Evolutionary conservation across 2,329 filamentous ascomycete species (phyloP).

Genomic region (Colletotrichum sp.): DNA sequence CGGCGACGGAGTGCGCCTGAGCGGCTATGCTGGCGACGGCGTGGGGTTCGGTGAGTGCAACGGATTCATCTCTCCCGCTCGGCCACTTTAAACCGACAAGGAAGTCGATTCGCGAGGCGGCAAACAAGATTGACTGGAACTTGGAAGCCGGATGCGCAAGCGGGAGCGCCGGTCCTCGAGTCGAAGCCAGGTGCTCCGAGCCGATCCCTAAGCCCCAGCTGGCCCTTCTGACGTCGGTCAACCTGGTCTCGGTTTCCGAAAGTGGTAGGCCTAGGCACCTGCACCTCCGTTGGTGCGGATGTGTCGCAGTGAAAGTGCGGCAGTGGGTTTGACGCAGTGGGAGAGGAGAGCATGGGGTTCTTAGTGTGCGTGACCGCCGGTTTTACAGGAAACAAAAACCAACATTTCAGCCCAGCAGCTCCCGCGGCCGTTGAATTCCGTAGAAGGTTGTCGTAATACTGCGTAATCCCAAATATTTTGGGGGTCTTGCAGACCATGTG

Average conservation of each 20-base stretch:
- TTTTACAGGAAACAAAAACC: neutral
- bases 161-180: neutral
- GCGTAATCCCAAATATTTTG: neutral
- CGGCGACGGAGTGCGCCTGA: constrained; percentile 42
- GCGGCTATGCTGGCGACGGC: constrained; percentile 42
- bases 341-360: neutral
- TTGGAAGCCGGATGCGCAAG: neutral
- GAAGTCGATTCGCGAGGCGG: neutral
- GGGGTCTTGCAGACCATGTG: neutral
- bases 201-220: neutral
- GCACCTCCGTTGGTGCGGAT: constrained; percentile 8
- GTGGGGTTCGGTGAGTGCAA: constrained; percentile 46
- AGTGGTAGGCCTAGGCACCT: neutral
- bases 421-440: neutral
- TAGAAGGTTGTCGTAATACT: neutral
- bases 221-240: neutral
- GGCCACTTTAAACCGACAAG: neutral
- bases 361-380: neutral
- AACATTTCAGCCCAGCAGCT: neutral
- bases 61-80: constrained; percentile 25
- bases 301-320: neutral
- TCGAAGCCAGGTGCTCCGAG: neutral
- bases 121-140: neutral
- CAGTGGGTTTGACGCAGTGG: neutral
- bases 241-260: neutral